These are phyloP conservation scores for Acmispon strigosus DNA, from an alignment of 306 rosid genomes.

Conservation along the genomic window DNA sequence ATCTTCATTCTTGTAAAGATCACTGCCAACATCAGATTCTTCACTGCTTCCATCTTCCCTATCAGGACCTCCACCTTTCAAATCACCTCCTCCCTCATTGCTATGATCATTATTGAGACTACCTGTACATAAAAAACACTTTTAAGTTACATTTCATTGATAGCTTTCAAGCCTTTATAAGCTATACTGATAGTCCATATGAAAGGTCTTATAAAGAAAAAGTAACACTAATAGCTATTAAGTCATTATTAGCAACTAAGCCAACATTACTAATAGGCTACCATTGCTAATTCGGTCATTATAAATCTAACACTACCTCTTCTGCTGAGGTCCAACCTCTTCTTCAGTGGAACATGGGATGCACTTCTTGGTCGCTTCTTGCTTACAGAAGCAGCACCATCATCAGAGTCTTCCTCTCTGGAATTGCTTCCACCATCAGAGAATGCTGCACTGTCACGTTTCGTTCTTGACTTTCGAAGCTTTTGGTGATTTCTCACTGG, in stretches of 20 bases:
- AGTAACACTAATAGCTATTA: too few species aligned
- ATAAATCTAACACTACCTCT: not conserved
- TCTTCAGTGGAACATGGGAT: constrained; percentile 50
- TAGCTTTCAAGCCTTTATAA: too few species aligned
- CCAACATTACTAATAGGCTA: too few species aligned
- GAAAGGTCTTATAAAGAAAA: too few species aligned
- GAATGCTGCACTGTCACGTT: constrained; percentile 18
- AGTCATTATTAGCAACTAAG: too few species aligned
- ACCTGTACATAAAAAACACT: not conserved
- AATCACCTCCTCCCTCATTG: constrained; percentile 4
- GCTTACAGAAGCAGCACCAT: constrained; percentile 15
- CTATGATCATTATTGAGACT: not conserved
- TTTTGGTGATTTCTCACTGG: constrained; percentile 21
- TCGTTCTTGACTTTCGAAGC: constrained; percentile 20
- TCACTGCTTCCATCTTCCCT: constrained; percentile 32
- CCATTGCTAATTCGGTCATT: too few species aligned
- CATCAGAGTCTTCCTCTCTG: constrained; percentile 38
- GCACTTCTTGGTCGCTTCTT: constrained; percentile 26
- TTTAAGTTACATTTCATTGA: too few species aligned
- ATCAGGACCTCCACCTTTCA: constrained; percentile 12
- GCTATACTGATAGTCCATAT: too few species aligned
- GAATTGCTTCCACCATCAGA: constrained; percentile 38
- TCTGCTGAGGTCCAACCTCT: constrained; percentile 36
- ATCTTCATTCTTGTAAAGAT: constrained; percentile 56
- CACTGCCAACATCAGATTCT: constrained; percentile 53